Evolutionary conservation across 1,284 basidiomycete species (phyloP).

Genomic region (Ceratobasidium theobromae): DNA sequence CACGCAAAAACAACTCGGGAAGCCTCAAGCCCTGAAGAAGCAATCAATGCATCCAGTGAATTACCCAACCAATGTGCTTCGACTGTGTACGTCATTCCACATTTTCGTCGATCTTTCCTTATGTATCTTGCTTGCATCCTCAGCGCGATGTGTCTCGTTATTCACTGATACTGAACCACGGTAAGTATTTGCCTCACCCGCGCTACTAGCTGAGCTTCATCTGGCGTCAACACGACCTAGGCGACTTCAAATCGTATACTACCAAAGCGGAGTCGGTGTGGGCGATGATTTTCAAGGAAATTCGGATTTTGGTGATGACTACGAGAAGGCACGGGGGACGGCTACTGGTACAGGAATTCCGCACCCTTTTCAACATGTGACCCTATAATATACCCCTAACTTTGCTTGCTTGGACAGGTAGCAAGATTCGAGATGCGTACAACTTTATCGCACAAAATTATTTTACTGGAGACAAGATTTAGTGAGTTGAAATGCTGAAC

Average conservation of each 20-base stretch:
- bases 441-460: conserved; percentile 35
- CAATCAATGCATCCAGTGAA: background rate
- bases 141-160: conserved; percentile 19
- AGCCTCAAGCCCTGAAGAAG: background rate
- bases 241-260: conserved; percentile 31
- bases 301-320: conserved; percentile 13
- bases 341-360: conserved; percentile 1
- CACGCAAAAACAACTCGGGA: background rate
- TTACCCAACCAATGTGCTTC: conserved; percentile 25
- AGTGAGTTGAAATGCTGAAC: background rate
- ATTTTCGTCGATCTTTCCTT: background rate
- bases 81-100: conserved; percentile 5
- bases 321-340: conserved; percentile 18
- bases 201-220: background rate
- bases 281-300: conserved; percentile 16
- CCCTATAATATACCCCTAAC: too few relatives aligned
- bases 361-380: background rate
- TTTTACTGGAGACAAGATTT: conserved; percentile 23
- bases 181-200: background rate
- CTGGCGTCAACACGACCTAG: background rate
- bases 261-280: conserved; percentile 33
- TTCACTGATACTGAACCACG: background rate
- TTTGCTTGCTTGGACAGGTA: conserved; percentile 5
- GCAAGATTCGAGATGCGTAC: conserved; percentile 34
- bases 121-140: background rate